Conservation (phyloP, 306 rosid species). For the Quercus berberidifolia region DNA sequence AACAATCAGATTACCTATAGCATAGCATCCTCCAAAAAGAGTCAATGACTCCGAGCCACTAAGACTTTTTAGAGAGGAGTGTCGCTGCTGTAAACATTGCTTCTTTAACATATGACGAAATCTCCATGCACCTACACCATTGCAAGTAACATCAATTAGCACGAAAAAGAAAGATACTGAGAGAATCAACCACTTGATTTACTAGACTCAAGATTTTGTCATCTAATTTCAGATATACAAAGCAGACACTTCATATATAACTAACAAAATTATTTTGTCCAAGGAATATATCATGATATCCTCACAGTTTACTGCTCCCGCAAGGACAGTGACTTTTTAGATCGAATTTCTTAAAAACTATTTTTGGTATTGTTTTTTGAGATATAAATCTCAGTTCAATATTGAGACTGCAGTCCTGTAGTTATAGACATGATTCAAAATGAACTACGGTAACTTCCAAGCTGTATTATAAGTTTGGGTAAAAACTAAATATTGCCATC, state of each 20-base stretch:
- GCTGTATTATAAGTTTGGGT: neutral
- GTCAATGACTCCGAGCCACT: conserved; percentile 16
- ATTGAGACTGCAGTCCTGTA: neutral
- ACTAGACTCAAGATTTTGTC: neutral
- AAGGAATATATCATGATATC: neutral
- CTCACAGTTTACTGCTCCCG: neutral
- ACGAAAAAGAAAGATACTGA: neutral
- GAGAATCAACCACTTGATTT: neutral
- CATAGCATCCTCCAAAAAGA: neutral
- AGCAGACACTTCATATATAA: neutral
- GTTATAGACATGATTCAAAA: neutral
- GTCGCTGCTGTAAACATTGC: conserved; percentile 73
- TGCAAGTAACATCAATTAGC: conserved; percentile 6
- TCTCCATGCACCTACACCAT: conserved; percentile 57
- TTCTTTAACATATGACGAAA: conserved; percentile 55
- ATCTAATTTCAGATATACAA: neutral
- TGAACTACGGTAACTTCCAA: neutral
- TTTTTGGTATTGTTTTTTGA: neutral
- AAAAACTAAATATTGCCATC: neutral
- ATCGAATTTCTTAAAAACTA: neutral
- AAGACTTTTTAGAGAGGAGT: conserved; percentile 41
- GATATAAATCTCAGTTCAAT: neutral
- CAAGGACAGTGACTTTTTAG: neutral
- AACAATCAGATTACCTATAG: neutral
- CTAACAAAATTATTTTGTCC: neutral